Evolutionary conservation across 768 basidiomycete genomes (phyloP), one percentile per base, ranked within the genome.

Genomic region (Boletus sensibilis): DNA sequence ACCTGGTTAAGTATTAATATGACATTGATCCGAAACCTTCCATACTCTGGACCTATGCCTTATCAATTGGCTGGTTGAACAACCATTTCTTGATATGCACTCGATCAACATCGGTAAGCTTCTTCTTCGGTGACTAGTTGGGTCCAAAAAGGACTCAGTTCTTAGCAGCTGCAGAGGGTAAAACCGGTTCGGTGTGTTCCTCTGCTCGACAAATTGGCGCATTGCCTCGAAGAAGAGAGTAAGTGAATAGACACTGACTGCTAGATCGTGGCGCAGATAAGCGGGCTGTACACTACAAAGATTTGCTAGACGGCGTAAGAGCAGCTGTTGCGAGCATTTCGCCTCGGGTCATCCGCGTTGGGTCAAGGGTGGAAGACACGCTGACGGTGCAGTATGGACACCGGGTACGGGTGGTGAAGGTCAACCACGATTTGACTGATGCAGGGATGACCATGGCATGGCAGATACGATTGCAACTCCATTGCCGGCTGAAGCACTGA

Each of bases 311-410:
- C 41, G 20, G 38, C 5, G 50, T 33, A 33, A 37, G 25, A 21
- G 21, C 16, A 8, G 21, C 35, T 44, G 33, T 25, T 13, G 9
- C 40, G 25, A 27, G 29, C 33, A 42, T 60, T 56, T 53, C n/a
- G 18, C 21, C 29, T 59, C 35, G 21, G 39, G 58, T 7, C 8
- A 51, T 34, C 39, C 45, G n/a, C 25, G 37, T 47, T 67, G 57
- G 63, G 63, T 52, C 54, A 55, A 59, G 79, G 57, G 67, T 66
- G 25, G 68, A 75, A 56, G 72, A 68, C 6, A 77, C 76, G 75
- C 38, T 60, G 21, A 71, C 16, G 16, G n/a, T 46, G 33, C 9
- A n/a, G 33, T 12, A 37, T 29, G 40, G 16, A 33, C 29, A 33
- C n/a, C 14, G n/a, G 21, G 21, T 25, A 27, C 25, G 12, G 49